Evolutionary conservation across 2,329 filamentous ascomycete species (phyloP).

Genomic region (Amauroascus verrucosus): DNA sequence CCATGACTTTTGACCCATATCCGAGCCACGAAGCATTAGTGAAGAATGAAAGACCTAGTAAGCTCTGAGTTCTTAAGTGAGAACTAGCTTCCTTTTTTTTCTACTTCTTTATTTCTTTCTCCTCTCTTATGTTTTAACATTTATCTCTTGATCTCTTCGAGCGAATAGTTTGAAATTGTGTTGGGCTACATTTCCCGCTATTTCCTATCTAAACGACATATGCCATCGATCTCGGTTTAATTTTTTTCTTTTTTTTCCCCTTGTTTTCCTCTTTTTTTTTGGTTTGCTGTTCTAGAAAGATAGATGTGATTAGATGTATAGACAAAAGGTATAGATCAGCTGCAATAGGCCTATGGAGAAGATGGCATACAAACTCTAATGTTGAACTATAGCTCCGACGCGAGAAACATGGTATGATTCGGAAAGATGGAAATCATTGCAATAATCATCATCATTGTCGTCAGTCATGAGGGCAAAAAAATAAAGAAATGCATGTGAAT

Average conservation of each 20-base stretch:
- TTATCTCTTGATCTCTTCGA: background rate
- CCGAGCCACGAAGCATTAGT: slow-evolving; percentile 53
- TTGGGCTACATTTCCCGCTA: background rate
- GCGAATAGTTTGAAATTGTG: background rate
- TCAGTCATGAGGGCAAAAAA: background rate
- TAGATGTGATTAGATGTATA: background rate
- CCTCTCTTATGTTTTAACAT: background rate
- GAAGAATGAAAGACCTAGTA: slow-evolving; percentile 42
- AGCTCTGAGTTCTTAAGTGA: slow-evolving; percentile 23
- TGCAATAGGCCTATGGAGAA: background rate
- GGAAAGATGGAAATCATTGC: background rate
- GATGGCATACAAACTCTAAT: background rate
- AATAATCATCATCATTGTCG: background rate
- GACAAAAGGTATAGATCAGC: background rate
- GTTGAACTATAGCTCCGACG: background rate
- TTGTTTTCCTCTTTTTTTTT: background rate
- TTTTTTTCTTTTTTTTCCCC: background rate
- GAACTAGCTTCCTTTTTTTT: slow-evolving; percentile 16
- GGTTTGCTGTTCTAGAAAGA: background rate
- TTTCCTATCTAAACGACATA: background rate
- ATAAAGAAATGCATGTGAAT: slow-evolving; percentile 11
- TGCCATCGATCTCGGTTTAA: background rate
- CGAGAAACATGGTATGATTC: background rate
- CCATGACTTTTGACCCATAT: slow-evolving; percentile 61
- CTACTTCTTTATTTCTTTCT: slow-evolving; percentile 8